phyloP scores from a whole-genome alignment of 2,329 filamentous ascomycete species.

The Colletotrichum orchidophilum region DNA sequence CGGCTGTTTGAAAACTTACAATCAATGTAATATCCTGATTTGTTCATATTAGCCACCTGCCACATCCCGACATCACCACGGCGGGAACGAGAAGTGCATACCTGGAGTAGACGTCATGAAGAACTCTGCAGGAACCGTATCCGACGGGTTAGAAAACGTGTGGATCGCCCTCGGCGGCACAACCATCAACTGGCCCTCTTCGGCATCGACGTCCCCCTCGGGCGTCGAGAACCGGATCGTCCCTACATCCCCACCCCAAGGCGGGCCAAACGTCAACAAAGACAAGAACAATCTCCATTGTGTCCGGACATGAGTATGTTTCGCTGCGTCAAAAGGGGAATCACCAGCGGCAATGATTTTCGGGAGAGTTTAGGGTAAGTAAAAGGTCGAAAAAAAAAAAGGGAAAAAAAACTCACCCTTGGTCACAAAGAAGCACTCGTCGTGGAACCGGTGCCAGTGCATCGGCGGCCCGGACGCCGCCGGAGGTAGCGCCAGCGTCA shows the following conservation, averaged over 20 bases:
- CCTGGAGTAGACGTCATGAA: constrained; percentile 50
- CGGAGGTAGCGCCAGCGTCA: constrained; percentile 43
- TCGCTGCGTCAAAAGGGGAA: background rate
- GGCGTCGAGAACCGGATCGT: constrained; percentile 45
- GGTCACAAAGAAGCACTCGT: constrained; percentile 47
- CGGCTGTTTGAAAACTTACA: constrained; percentile 39
- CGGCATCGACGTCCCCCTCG: constrained; percentile 42
- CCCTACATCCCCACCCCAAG: constrained; percentile 29
- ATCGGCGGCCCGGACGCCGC: constrained; percentile 46
- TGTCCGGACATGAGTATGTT: background rate
- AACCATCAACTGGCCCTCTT: constrained; percentile 45
- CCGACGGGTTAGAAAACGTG: constrained; percentile 46
- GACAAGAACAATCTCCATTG: background rate
- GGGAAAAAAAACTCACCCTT: constrained; percentile 37
- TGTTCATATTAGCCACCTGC: constrained; percentile 1
- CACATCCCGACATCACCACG: no score
- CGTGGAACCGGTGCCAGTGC: constrained; percentile 50
- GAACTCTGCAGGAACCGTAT: constrained; percentile 44
- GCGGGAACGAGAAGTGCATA: constrained; percentile 27
- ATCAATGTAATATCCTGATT: constrained; percentile 46
- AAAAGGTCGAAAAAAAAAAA: background rate
- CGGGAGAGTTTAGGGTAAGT: no score
- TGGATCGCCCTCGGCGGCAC: constrained; percentile 48
- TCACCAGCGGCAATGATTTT: background rate
- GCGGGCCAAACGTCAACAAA: background rate